phyloP scores from a whole-genome alignment of 108 stramenopile genomes.

The Fistulifera pelliculosa region DNA sequence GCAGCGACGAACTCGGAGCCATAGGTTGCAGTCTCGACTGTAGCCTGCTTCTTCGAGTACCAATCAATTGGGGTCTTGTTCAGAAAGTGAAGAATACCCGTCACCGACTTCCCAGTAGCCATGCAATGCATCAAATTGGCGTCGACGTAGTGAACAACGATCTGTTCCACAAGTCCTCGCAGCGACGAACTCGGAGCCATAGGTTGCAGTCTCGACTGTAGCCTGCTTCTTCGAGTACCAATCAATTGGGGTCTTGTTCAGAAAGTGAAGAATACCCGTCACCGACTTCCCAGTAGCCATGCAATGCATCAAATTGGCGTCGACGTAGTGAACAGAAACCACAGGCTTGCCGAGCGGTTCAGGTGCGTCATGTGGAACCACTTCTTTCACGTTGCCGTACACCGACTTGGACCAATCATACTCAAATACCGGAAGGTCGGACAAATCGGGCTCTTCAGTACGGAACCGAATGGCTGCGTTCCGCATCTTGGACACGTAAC shows the following conservation, averaged over 20 bases:
- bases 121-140: conserved; percentile 17
- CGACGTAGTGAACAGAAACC: background rate
- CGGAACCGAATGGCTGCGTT: conserved; percentile 11
- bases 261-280: no score
- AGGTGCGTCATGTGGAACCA: conserved; percentile 8
- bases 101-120: conserved; percentile 12
- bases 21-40: conserved; percentile 26
- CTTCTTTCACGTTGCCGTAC: conserved; percentile 14
- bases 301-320: no score
- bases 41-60: conserved; percentile 28
- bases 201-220: no score
- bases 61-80: conserved; percentile 15
- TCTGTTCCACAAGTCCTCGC: no score
- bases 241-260: no score
- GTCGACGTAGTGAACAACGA: conserved; percentile 12
- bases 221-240: no score
- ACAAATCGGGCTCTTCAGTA: background rate
- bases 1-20: conserved; percentile 33
- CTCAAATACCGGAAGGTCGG: background rate
- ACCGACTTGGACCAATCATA: conserved; percentile 6
- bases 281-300: no score
- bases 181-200: no score
- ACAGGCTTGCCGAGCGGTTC: conserved; percentile 9
- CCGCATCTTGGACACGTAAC: conserved; percentile 13
- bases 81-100: conserved; percentile 10